Evolutionary conservation across 1,284 basidiomycete species (phyloP), one percentile per base, ranked within the genome.

Genomic region (Coriolopsis trogii): DNA sequence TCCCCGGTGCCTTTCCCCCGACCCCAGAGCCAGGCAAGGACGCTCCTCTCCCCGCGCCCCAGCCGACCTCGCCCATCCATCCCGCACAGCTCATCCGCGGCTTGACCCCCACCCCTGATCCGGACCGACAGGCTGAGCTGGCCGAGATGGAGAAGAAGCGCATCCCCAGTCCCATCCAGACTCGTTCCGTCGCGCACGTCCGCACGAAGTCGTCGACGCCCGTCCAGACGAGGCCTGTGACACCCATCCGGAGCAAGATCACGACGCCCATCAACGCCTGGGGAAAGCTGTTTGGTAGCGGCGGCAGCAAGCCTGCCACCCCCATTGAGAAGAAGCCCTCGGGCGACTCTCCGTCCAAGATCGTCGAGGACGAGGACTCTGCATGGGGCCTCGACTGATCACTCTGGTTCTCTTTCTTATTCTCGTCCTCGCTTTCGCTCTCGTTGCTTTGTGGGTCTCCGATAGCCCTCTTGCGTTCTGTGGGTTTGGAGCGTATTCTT

Each of bases 1-100:
- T 50, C 13, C 49, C 49, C n/a, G 49, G 49, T 25, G 49, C 49
- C 25, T 50, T 50, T 28, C 49, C 49, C n/a, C 36, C 43, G 28
- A 50, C 49, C 3, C 49, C 49, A 1, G 39, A 16, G 15, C 41
- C 41, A 1, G 24, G 25, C n/a, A 44, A 39, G 7, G 29, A 50
- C 9, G 28, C 29, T 15, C 37, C 49, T 12, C 49, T 50, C 12
- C 49, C 49, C 4, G 13, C 49, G 12, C 37, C 47, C 13, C n/a
- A n/a, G n/a, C n/a, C n/a, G n/a, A n/a, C n/a, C n/a, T n/a, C n/a
- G n/a, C 47, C 46, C 31, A 23, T 18, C 10, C 30, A 6, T 16
- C 29, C 28, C 16, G 16, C 41, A 3, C 20, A 44, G 29, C 39
- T 26, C 39, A 28, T 18, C 12, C 24, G n/a, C 4, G 7, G 25